These are phyloP conservation scores for Bryopsis sp. DNA, from an alignment of 139 green algal species.

Conservation along the genomic window DNA sequence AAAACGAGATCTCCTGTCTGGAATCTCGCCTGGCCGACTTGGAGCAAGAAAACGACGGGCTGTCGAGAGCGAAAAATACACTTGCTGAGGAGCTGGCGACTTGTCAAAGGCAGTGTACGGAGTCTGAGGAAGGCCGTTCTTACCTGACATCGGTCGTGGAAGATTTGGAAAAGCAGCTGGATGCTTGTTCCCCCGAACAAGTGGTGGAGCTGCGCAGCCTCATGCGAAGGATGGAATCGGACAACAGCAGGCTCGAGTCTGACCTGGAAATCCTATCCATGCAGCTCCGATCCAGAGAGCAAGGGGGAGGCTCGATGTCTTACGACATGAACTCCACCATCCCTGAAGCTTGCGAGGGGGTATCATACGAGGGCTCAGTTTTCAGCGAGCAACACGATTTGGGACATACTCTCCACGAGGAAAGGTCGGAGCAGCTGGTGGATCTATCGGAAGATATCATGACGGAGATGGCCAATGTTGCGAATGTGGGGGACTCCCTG, in stretches of 20 bases:
- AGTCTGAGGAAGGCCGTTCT: constrained; percentile 1
- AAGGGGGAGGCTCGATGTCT: too few species aligned
- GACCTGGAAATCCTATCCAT: not conserved
- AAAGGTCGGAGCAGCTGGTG: constrained; percentile 13
- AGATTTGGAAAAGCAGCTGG: constrained; percentile 14
- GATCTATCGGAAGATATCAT: constrained; percentile 14
- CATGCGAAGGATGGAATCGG: not conserved
- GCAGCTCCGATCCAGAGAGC: not conserved
- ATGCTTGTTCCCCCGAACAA: constrained; percentile 4
- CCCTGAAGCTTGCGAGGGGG: too few species aligned
- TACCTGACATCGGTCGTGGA: constrained; percentile 12
- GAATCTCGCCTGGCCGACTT: too few species aligned
- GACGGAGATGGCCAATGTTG: constrained; percentile 14
- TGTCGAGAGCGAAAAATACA: too few species aligned
- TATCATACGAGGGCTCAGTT: too few species aligned
- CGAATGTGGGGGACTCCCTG: not conserved
- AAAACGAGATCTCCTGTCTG: too few species aligned
- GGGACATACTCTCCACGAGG: too few species aligned
- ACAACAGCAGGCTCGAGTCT: not conserved
- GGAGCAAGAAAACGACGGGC: too few species aligned
- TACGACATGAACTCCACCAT: too few species aligned
- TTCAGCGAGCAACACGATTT: too few species aligned
- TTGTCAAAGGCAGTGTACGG: not conserved
- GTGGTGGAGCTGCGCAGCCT: not conserved
- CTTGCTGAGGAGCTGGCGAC: not conserved